Percentiles rank a stretch among this genome's conserved stretches.
Evolutionary conservation across 2,329 filamentous ascomycete genomes (phyloP).

Genomic region (Exophiala sideris): DNA sequence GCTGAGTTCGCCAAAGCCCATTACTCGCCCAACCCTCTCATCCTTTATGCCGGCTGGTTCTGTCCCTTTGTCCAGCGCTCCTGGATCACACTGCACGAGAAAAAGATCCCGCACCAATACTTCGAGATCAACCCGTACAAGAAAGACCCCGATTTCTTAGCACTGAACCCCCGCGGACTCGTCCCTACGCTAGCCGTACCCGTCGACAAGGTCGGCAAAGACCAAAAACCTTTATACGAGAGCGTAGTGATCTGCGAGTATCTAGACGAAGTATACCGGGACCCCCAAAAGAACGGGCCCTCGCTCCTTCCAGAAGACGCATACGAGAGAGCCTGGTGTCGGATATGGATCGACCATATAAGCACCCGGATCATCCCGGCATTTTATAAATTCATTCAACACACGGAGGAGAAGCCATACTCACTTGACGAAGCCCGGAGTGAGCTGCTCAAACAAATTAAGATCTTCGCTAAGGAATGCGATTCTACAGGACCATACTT

Average conservation of each 20-base stretch:
- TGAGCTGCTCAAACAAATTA: constrained; percentile 59
- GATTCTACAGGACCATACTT: constrained; percentile 64
- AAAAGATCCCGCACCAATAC: constrained; percentile 71
- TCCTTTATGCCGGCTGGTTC: constrained; percentile 74
- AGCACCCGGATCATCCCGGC: constrained; percentile 63
- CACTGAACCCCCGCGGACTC: constrained; percentile 70
- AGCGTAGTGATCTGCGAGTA: constrained; percentile 71
- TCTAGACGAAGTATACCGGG: constrained; percentile 66
- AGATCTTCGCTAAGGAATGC: constrained; percentile 62
- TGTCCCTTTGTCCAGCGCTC: constrained; percentile 63
- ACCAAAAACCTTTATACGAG: constrained; percentile 61
- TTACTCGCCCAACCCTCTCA: constrained; percentile 39
- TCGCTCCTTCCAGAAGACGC: constrained; percentile 59
- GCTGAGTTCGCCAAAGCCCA: constrained; percentile 37
- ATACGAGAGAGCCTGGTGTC: constrained; percentile 62
- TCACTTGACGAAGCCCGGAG: constrained; percentile 53
- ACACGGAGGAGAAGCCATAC: constrained; percentile 39
- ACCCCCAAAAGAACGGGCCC: constrained; percentile 39
- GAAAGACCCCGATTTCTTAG: constrained; percentile 66
- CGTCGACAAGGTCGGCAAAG: constrained; percentile 38
- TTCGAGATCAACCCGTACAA: constrained; percentile 75
- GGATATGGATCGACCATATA: constrained; percentile 74
- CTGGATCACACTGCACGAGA: constrained; percentile 74
- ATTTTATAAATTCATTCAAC: constrained; percentile 62
- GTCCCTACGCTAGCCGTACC: constrained; percentile 63